phyloP scores from a whole-genome alignment of 176 grass and related monocot genomes.

The Hordeum marinum region DNA sequence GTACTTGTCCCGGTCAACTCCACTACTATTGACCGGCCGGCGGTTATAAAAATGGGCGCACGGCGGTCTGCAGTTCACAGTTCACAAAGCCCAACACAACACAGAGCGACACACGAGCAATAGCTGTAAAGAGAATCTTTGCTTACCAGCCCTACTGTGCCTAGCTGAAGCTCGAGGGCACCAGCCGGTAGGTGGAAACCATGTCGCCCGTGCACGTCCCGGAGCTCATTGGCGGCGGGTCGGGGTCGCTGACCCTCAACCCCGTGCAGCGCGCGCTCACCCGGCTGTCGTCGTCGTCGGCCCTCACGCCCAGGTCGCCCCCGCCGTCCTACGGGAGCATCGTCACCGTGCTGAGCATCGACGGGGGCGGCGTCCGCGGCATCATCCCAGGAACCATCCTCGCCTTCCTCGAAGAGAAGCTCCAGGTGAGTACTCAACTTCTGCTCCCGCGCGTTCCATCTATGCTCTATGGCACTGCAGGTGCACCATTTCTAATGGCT shows the following conservation, averaged over 20 bases:
- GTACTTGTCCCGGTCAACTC: too few relatives aligned
- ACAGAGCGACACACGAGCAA: too few relatives aligned
- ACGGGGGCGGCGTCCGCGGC: slow-evolving; percentile 43
- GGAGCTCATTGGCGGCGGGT: background rate
- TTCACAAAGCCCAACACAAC: too few relatives aligned
- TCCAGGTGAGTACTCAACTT: slow-evolving; percentile 11
- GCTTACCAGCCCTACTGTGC: too few relatives aligned
- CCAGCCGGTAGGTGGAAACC: too few relatives aligned
- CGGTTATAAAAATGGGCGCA: too few relatives aligned
- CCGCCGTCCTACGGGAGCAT: slow-evolving; percentile 20
- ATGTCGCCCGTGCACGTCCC: too few relatives aligned
- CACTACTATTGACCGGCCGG: too few relatives aligned
- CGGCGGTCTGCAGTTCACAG: too few relatives aligned
- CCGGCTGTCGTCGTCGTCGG: background rate
- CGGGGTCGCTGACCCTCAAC: background rate
- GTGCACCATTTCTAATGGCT: background rate
- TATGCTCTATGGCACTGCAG: background rate
- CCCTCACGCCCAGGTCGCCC: slow-evolving; percentile 1
- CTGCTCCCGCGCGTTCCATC: background rate
- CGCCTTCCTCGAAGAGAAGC: slow-evolving; percentile 43
- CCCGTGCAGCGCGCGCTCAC: background rate
- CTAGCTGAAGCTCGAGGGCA: too few relatives aligned
- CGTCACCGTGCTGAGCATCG: slow-evolving; percentile 49
- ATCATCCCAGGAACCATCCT: slow-evolving; percentile 56
- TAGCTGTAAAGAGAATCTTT: too few relatives aligned